Conservation (phyloP, 2,329 filamentous ascomycete genomes). For the Venturia aucupariae region DNA sequence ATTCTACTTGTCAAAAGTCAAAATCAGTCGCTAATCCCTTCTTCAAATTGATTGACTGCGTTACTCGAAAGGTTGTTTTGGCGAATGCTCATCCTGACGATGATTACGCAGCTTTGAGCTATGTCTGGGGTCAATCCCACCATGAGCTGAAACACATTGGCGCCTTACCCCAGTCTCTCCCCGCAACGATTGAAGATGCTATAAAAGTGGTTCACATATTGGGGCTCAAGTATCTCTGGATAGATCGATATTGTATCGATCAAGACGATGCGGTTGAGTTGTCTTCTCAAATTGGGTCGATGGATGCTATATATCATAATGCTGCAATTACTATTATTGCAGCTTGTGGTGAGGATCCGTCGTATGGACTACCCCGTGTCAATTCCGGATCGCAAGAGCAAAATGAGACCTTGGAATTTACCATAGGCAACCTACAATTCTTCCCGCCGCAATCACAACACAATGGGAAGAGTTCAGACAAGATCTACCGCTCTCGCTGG, state of each 20-base stretch:
- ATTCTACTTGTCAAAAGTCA: background rate
- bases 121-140: conserved; percentile 5
- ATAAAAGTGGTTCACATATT: conserved; percentile 9
- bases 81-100: background rate
- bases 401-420: background rate
- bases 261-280: conserved; percentile 11
- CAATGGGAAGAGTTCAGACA: background rate
- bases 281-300: background rate
- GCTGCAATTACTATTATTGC: conserved; percentile 15
- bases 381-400: background rate
- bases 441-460: background rate
- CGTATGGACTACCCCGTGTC: background rate
- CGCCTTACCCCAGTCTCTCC: background rate
- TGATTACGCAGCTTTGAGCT: conserved; percentile 12
- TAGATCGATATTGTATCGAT: conserved; percentile 15
- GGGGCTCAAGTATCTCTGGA: conserved; percentile 16
- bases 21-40: background rate
- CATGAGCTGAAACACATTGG: background rate
- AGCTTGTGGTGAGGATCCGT: conserved; percentile 1
- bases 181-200: conserved; percentile 15
- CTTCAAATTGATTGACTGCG: background rate
- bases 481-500: background rate
- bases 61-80: background rate
- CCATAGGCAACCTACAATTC: background rate
- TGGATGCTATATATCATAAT: conserved; percentile 15